Base-by-base conservation (phyloP, 2,329 filamentous ascomycete species). In the Claviceps pusilla region DNA sequence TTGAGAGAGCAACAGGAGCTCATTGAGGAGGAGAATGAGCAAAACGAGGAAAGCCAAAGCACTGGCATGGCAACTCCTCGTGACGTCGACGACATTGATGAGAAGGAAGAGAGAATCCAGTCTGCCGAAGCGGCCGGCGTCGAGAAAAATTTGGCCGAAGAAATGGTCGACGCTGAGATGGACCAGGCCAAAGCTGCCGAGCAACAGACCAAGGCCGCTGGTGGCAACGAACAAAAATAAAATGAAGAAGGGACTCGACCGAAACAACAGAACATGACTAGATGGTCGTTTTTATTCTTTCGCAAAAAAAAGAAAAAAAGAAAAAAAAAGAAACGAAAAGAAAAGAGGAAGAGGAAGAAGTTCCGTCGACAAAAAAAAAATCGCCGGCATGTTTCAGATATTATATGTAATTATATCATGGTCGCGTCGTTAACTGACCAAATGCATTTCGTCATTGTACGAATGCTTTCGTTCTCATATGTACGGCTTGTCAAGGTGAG, bases 1-100 rank as follows among this genome's bases (percentile, higher is more conserved):
- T 79, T 98, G 66, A 94, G 89, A 79, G 93, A 98, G 75, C 93
- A 98, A 75, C 87, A 98, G 69, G 93, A 96, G 68, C 82, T 98
- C 58, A 98, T 98, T 56, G 85, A 95, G 59, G 93, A 98, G 67
- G 93, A 98, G 76, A 94, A 91, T 59, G 81, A 93, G 74, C 91
- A 98, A 73, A 87, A 87, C 64, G 80, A 89, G 66, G 80, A 85
- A 68, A 88, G 87, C 70, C 82, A 87, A 68, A 83, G 83, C 63
- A 82, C 80, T 45, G 87, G 87, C 12, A 78, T 86, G 51, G 78
- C 84, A 14, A 84, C 84, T 9, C 87, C 87, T 1, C 87, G 89
- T 65, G 93, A 97, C 63, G 82, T 83, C 35, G 88, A 95, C 58
- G 80, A 97, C 66, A 97, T 97, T 62, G 91, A 97, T 64, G 93